Conservation (phyloP, 2,329 filamentous ascomycete species). For the Colletotrichum orchidophilum region DNA sequence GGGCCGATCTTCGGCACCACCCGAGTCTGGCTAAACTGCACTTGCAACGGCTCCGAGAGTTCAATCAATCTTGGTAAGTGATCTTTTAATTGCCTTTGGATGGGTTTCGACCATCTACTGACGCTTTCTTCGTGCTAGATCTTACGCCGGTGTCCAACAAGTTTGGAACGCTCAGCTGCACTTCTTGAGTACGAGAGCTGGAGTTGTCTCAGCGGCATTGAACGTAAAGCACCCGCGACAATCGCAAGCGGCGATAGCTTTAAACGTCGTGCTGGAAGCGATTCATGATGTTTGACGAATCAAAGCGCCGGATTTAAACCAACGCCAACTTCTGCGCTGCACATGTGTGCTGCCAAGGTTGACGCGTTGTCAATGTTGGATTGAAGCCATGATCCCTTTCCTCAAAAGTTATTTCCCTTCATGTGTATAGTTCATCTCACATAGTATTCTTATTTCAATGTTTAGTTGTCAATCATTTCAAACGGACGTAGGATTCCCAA, state of each 20-base stretch:
- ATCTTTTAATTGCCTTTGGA: rapidly evolving
- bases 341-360: neutral
- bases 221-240: neutral
- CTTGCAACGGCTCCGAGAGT: conserved; percentile 17
- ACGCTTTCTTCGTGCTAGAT: neutral
- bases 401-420: neutral
- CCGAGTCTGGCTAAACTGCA: conserved; percentile 25
- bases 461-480: neutral
- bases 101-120: neutral
- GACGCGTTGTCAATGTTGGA: neutral
- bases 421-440: neutral
- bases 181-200: neutral
- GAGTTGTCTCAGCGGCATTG: neutral
- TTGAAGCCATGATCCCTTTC: neutral
- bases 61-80: conserved; percentile 21
- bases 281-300: neutral
- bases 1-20: conserved; percentile 16
- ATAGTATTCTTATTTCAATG: neutral
- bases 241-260: neutral
- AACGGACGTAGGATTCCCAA: neutral
- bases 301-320: neutral
- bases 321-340: neutral
- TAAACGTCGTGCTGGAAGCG: neutral
- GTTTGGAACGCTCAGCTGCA: conserved; percentile 3
- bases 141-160: neutral